Conservation (phyloP, 805 yeast genomes). For the Scheffersomyces amazonensis region DNA sequence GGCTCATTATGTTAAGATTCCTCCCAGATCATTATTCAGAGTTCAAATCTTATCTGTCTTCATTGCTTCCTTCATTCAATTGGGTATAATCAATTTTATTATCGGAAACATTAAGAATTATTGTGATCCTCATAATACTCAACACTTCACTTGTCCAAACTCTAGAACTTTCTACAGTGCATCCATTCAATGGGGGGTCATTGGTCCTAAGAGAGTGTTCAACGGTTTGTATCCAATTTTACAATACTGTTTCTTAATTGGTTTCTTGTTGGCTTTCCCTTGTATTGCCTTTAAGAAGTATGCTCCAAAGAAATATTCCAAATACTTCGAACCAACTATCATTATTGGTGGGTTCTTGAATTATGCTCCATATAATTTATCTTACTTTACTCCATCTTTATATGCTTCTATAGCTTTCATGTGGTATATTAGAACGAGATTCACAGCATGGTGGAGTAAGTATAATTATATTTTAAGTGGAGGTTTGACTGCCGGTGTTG, state of each 20-base stretch:
- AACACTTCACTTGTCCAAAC: constrained; percentile 40
- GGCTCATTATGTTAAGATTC: constrained; percentile 60
- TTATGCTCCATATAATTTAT: constrained; percentile 32
- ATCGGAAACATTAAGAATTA: constrained; percentile 25
- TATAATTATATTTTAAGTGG: constrained; percentile 31
- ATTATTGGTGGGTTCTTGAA: constrained; percentile 28
- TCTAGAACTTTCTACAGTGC: constrained; percentile 45
- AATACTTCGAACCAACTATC: constrained; percentile 31
- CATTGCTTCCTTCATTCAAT: constrained; percentile 19
- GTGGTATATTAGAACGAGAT: constrained; percentile 24
- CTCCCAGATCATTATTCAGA: constrained; percentile 57
- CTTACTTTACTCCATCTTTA: constrained; percentile 27
- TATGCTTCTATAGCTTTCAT: constrained; percentile 24
- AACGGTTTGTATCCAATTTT: constrained; percentile 29
- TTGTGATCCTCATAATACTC: constrained; percentile 42
- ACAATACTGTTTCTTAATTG: constrained; percentile 33
- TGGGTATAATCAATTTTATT: constrained; percentile 26
- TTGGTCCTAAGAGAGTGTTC: constrained; percentile 46
- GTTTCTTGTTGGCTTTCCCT: constrained; percentile 23
- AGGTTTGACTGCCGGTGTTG: constrained; percentile 31
- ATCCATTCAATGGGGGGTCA: constrained; percentile 62
- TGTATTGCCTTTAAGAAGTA: constrained; percentile 18
- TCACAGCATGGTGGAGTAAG: constrained; percentile 32
- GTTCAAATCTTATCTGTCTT: constrained; percentile 24
- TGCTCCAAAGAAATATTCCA: constrained; percentile 17